Evolutionary conservation across 768 basidiomycete species (phyloP).

Genomic region (Tulasnella sp.): DNA sequence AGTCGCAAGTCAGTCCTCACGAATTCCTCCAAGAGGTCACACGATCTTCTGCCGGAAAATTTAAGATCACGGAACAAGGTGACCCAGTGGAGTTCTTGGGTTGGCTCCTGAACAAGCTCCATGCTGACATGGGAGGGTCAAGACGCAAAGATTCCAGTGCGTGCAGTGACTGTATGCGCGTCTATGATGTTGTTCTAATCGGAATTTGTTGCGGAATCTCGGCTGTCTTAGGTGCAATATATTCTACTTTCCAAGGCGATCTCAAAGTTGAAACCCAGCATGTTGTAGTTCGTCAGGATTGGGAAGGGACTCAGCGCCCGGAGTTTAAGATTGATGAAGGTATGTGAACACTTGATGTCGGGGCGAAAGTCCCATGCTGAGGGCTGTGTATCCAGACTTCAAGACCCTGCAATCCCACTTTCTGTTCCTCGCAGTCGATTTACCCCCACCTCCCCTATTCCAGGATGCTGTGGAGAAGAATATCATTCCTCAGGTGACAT

Average conservation of each 20-base stretch:
- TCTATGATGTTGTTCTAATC: neutral
- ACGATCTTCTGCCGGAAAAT: conserved; percentile 80
- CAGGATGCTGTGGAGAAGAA: conserved; percentile 96
- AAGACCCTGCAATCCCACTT: conserved; percentile 76
- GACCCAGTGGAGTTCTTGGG: conserved; percentile 94
- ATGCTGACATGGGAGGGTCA: conserved; percentile 90
- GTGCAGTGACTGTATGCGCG: conserved; percentile 29
- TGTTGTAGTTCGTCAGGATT: conserved; percentile 74
- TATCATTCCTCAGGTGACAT: conserved; percentile 95
- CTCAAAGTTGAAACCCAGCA: conserved; percentile 89
- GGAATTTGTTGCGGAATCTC: conserved; percentile 24
- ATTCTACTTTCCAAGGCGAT: conserved; percentile 90
- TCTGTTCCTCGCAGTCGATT: conserved; percentile 89
- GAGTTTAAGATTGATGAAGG: conserved; percentile 93
- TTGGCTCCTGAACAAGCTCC: conserved; percentile 90
- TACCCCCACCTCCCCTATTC: conserved; percentile 95
- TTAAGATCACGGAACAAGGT: conserved; percentile 87
- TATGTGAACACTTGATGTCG: conserved; percentile 33
- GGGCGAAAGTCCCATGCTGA: conserved; percentile 4
- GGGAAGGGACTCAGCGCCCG: conserved; percentile 69
- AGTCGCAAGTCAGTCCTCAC: conserved; percentile 97
- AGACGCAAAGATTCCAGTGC: conserved; percentile 84
- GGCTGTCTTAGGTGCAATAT: conserved; percentile 64
- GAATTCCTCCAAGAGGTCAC: conserved; percentile 97
- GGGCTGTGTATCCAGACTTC: conserved; percentile 58